Conservation (phyloP, 1,284 basidiomycete genomes). For the Flammula alnicola region DNA sequence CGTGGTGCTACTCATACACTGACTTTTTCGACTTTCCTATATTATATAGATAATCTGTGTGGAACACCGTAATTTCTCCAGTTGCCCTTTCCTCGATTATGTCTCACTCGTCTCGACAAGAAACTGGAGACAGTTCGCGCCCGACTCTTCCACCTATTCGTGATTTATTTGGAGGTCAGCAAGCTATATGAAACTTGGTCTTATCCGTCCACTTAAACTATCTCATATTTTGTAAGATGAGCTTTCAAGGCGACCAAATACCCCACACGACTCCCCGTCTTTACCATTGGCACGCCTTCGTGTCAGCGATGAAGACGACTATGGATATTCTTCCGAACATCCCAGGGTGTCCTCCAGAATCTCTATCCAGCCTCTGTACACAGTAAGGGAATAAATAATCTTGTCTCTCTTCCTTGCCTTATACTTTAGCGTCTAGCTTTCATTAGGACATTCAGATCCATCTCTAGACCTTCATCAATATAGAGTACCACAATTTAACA, state of each 20-base stretch:
- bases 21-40: conserved; percentile 12
- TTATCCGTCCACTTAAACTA: conserved; percentile 15
- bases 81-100: conserved; percentile 13
- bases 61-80: conserved; percentile 7
- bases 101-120: conserved; percentile 25
- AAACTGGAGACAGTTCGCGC: conserved; percentile 45
- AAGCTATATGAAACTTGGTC: conserved; percentile 4
- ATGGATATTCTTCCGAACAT: conserved; percentile 11
- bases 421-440: not conserved
- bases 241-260: conserved; percentile 42
- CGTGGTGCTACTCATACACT: not conserved
- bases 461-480: conserved; percentile 1
- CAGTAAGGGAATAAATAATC: not conserved
- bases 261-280: conserved; percentile 41
- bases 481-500: not conserved
- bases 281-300: conserved; percentile 43
- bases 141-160: conserved; percentile 79
- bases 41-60: conserved; percentile 25
- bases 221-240: conserved; percentile 40
- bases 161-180: conserved; percentile 69
- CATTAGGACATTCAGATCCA: conserved; percentile 10
- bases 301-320: conserved; percentile 41
- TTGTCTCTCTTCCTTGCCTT: not conserved
- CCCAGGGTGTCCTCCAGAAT: not conserved
- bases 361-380: not conserved